Percentiles rank a stretch among this genome's conserved stretches.
Conservation (phyloP, 176 grass and related monocot species). For the Musa itinerans region DNA sequence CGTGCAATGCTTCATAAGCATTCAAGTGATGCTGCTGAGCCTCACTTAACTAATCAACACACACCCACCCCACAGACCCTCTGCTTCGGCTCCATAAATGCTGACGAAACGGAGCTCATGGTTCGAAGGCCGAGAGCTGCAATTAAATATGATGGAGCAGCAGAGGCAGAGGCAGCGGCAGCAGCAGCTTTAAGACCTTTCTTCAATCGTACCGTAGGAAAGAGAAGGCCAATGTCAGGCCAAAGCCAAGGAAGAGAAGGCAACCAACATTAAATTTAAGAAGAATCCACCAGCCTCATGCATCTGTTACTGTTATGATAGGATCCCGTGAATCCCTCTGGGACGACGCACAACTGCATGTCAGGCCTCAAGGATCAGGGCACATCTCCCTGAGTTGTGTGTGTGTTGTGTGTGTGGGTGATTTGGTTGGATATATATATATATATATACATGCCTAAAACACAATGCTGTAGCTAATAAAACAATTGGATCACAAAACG, state of each 20-base stretch:
- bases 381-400: no score
- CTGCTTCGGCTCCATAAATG: background rate
- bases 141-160: constrained; percentile 5
- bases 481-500: background rate
- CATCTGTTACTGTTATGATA: background rate
- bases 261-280: background rate
- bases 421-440: no score
- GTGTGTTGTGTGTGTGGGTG: no score
- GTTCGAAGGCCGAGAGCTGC: background rate
- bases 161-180: background rate
- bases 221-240: background rate
- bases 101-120: background rate
- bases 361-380: background rate
- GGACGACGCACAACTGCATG: background rate
- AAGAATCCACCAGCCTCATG: background rate
- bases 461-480: background rate
- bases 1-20: background rate
- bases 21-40: background rate
- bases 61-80: background rate
- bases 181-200: constrained; percentile 5
- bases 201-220: background rate
- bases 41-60: background rate
- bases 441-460: no score
- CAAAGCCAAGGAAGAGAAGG: background rate
- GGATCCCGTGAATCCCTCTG: constrained; percentile 15